Conservation (phyloP, 2,329 filamentous ascomycete genomes). For the Nemania sp. region DNA sequence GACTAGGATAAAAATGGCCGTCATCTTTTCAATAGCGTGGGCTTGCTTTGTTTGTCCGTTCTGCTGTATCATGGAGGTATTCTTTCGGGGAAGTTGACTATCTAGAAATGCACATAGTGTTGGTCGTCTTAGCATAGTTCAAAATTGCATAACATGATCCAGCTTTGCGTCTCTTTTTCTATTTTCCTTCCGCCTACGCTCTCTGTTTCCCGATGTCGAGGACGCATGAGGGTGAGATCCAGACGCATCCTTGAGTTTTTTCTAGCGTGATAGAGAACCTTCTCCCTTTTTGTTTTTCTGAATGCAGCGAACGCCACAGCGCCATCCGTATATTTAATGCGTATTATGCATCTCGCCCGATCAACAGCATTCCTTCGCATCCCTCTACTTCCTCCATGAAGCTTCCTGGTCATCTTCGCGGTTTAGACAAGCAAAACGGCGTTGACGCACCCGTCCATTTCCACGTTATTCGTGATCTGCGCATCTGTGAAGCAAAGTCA, state of each 20-base stretch:
- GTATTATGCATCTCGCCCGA: not conserved
- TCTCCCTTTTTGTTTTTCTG: not conserved
- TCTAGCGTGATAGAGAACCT: not conserved
- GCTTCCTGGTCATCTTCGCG: too few species aligned
- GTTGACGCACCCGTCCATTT: slow-evolving; percentile 47
- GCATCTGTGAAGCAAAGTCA: slow-evolving; percentile 26
- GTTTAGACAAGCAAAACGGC: slow-evolving; percentile 40
- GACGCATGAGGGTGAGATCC: not conserved
- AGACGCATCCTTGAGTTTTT: not conserved
- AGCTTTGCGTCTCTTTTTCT: not conserved
- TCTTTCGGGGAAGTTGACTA: not conserved
- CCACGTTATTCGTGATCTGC: slow-evolving; percentile 52
- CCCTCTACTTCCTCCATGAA: not conserved
- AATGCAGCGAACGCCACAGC: slow-evolving; percentile 14
- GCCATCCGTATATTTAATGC: slow-evolving; percentile 7
- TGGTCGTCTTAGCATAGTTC: not conserved
- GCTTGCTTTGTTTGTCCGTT: not conserved
- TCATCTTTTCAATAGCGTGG: not conserved
- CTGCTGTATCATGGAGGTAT: not conserved
- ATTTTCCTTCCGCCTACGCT: too few species aligned
- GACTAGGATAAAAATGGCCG: not conserved
- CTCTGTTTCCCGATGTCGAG: not conserved
- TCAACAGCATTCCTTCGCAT: slow-evolving; percentile 4
- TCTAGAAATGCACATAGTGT: not conserved
- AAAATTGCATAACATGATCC: not conserved